Evolutionary conservation across 169 alveolate species (phyloP).

Genomic region (Cryptosporidium felis): DNA sequence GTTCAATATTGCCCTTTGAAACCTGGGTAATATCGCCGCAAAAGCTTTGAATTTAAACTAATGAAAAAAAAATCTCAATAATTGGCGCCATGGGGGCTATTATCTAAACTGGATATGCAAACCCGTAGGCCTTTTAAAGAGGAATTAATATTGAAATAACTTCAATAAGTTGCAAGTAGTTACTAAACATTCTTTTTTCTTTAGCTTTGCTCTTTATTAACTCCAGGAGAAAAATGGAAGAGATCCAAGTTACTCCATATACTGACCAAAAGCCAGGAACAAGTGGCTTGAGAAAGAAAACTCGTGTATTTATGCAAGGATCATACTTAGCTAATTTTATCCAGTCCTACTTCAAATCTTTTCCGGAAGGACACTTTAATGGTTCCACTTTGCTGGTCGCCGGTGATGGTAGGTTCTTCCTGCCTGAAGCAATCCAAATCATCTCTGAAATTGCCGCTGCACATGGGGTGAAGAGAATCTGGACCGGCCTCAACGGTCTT

Average conservation of each 20-base stretch:
- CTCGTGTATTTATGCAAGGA: slow-evolving; percentile 79
- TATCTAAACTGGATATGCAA: not conserved
- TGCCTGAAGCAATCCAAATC: slow-evolving; percentile 80
- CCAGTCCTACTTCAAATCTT: slow-evolving; percentile 82
- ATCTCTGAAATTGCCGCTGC: slow-evolving; percentile 87
- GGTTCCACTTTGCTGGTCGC: slow-evolving; percentile 85
- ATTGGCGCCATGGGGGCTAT: slow-evolving; percentile 15
- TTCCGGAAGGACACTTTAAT: slow-evolving; percentile 79
- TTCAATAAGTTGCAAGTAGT: not conserved
- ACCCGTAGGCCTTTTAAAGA: not conserved
- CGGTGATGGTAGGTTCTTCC: slow-evolving; percentile 91
- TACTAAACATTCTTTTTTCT: not conserved
- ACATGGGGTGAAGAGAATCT: slow-evolving; percentile 81
- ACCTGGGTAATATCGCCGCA: no score
- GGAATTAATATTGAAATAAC: not conserved
- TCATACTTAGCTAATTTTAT: slow-evolving; percentile 86
- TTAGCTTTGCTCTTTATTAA: not conserved
- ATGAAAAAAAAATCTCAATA: not conserved
- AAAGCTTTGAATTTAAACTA: no score
- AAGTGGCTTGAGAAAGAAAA: slow-evolving; percentile 89
- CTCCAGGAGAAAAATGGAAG: slow-evolving; percentile 66
- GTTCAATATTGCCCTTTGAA: no score
- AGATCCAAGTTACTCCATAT: slow-evolving; percentile 82
- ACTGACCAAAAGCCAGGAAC: slow-evolving; percentile 90
- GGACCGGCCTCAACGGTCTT: slow-evolving; percentile 88